Evolutionary conservation across 345 rosid genomes (phyloP).

Genomic region (Cardamine occulta): DNA sequence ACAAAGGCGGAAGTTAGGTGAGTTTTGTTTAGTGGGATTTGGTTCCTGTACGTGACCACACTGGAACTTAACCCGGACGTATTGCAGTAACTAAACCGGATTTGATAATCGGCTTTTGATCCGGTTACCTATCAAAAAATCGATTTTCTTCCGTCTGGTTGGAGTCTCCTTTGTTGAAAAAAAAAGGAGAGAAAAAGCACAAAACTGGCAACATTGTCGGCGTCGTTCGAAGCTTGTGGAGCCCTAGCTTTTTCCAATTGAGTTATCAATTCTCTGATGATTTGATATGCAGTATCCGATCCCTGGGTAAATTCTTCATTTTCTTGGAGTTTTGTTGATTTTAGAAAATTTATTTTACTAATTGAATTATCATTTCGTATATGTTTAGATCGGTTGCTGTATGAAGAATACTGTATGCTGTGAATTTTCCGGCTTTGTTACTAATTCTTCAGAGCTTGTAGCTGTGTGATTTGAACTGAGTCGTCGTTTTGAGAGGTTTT

Average conservation of each 20-base stretch:
- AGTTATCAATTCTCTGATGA: not conserved
- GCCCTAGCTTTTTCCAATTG: slow-evolving; percentile 40
- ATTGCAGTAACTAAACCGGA: slow-evolving; percentile 53
- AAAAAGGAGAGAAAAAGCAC: slow-evolving; percentile 5
- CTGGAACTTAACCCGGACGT: slow-evolving; percentile 77
- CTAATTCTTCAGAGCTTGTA: slow-evolving; percentile 28
- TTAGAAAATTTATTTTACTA: not conserved
- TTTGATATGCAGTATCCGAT: slow-evolving; percentile 41
- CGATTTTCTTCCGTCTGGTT: slow-evolving; percentile 28
- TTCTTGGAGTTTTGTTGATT: slow-evolving; percentile 7
- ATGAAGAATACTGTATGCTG: slow-evolving; percentile 32
- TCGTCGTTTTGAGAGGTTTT: not conserved
- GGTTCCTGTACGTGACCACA: slow-evolving; percentile 40
- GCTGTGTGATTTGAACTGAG: slow-evolving; percentile 37
- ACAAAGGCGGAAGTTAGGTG: slow-evolving; percentile 15
- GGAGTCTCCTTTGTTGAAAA: not conserved
- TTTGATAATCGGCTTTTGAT: slow-evolving; percentile 66
- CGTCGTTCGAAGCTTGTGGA: slow-evolving; percentile 43
- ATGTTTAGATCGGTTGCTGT: slow-evolving; percentile 56
- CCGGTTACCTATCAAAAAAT: slow-evolving; percentile 52
- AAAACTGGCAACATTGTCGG: slow-evolving; percentile 21
- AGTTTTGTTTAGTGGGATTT: not conserved
- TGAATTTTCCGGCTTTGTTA: slow-evolving; percentile 36
- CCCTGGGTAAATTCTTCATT: slow-evolving; percentile 32
- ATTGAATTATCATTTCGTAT: slow-evolving; percentile 13